Evolutionary conservation across 1,139 yeast species (phyloP), one percentile per base, ranked within the genome.

Genomic region (Hansenula sp.): DNA sequence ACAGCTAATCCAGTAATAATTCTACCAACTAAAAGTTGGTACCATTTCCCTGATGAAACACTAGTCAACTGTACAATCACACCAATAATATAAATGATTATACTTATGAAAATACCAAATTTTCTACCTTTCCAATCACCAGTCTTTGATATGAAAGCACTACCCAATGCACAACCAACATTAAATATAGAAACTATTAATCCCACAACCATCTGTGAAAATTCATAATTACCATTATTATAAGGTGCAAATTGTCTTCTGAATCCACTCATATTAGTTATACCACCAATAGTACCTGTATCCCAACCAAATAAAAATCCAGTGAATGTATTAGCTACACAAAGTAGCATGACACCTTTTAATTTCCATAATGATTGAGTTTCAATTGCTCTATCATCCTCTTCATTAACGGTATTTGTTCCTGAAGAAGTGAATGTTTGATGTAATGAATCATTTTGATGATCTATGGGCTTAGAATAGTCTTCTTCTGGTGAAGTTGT

Each of bases 271-370:
- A 79, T 71, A 55, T 78, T 78, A 25, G 81, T 70, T 43, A 81
- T 68, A 28, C 87, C 87, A 34, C 87, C 84, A 53, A 82, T 73
- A 36, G 84, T 80, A 42, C 89, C 89, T 39, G 83, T 79, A 62
- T 82, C 90, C 68, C 79, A 82, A 27, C 90, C 90, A 53, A 80
- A 80, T 14, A 80, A 75, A 46, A 80, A 77, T 4, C 89, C 90
- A 34, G 85, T 82, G 46, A 79, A 71, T 4, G 87, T 75, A 9
- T 60, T 53, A 2, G 51, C 39, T 8, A 55, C 35, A 42, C 68
- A 63, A 30, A 74, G 66, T 30, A 71, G 53, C 22, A 70, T 42
- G 6, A 41, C 32, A 9, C 9, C 6, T 18, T 21, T 21, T n/a
- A 41, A 28, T 8, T 35, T 22, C 29, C 33, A 29, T 2, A 34